Evolutionary conservation across 2,329 filamentous ascomycete genomes (phyloP), one percentile per base, ranked within the genome.

Genomic region (Colletotrichum somersetense): DNA sequence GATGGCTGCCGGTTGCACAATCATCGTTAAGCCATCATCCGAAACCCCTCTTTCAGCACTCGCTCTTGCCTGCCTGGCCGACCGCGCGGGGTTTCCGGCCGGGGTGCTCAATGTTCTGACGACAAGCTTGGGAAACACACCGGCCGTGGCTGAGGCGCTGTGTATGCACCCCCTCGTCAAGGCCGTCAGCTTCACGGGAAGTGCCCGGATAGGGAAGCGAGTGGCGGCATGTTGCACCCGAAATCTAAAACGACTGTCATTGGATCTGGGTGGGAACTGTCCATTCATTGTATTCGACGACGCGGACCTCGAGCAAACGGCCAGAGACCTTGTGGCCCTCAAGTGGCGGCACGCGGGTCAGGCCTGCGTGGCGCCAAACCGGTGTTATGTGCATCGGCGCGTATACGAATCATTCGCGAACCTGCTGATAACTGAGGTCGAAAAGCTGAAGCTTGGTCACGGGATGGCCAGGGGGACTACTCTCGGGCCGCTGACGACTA

Each of bases 101-200:
- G 93, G 93, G 42, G 92, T 94, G 11, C 83, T 95, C 76, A 95
- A 94, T 79, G 86, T 95, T 67, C 77, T 95, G 35, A 92, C 92
- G 61, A 93, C 92, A 1, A 87, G 91, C 74, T 92, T 93, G 3
- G 84, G 85, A 20, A 89, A 89, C 53, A 89, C 91, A 0, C 93
- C 93, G 20, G 86, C 89, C 5, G 64, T 75, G 11, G 63, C 62
- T 52, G 73, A 75, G 30, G 89, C 91, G 0, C 85, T 96, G 7
- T 89, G 91, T 0, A 83, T 86, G 44, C 93, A 96, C 80, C 85
- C 89, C 71, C 88, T 89, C 59, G 88, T 96, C 40, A 89, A 92
- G 75, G 93, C 92, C 77, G 85, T 96, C 62, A 91, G 91, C 1
- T 96, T 96, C 76, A 96, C 93, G 0, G 93, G 93, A 38, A 92